phyloP scores from a whole-genome alignment of 176 grass and related monocot species.

The Aegilops sharonensis region DNA sequence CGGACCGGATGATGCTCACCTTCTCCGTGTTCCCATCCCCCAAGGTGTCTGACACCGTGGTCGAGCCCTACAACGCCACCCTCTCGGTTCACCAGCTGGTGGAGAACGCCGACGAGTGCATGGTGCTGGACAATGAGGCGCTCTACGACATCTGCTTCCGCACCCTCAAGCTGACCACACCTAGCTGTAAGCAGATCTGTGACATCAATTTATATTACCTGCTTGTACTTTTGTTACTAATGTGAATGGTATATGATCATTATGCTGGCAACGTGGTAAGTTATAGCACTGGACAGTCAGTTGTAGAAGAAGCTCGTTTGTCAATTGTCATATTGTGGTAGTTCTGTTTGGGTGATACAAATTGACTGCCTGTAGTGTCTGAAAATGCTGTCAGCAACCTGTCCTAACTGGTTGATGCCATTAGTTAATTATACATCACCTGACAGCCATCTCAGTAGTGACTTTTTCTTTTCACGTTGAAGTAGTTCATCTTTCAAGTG shows the following conservation, averaged over 20 bases:
- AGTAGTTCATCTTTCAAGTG: too few relatives aligned
- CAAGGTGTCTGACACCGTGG: constrained; percentile 86
- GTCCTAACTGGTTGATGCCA: not conserved
- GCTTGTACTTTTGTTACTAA: not conserved
- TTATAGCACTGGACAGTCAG: not conserved
- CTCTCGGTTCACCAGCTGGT: constrained; percentile 85
- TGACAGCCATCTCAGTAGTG: not conserved
- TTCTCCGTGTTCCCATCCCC: constrained; percentile 90
- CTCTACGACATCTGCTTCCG: constrained; percentile 87
- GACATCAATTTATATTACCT: not conserved
- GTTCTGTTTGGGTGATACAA: not conserved
- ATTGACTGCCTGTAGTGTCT: not conserved
- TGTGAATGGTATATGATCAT: not conserved
- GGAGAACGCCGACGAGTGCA: constrained; percentile 86
- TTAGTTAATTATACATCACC: not conserved
- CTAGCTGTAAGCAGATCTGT: constrained; percentile 59
- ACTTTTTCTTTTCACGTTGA: not conserved
- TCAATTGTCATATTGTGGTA: not conserved
- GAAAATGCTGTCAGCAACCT: not conserved
- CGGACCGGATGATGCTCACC: constrained; percentile 83
- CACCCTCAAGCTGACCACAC: constrained; percentile 81
- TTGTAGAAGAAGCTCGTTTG: not conserved
- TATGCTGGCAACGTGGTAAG: not conserved
- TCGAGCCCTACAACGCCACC: constrained; percentile 81
- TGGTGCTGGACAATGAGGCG: constrained; percentile 86